Percentiles rank a stretch among this genome's conserved stretches.
phyloP scores from a whole-genome alignment of 345 rosid genomes.

The Eutrema heterophyllum region DNA sequence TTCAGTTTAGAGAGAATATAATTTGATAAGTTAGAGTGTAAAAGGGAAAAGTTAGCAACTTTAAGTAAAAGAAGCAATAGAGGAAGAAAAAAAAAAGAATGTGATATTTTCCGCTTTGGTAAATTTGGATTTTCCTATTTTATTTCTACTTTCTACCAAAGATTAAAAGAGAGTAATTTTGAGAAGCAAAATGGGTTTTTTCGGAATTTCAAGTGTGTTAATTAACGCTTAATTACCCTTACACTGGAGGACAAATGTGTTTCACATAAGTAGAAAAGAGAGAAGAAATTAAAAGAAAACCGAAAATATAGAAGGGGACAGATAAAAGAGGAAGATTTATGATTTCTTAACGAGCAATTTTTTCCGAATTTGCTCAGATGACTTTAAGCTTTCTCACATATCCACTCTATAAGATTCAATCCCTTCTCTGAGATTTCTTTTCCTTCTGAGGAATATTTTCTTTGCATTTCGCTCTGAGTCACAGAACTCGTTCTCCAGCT shows the following conservation, averaged over 20 bases:
- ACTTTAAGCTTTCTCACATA: slow-evolving; percentile 39
- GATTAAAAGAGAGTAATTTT: not conserved
- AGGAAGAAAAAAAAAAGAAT: too few relatives aligned
- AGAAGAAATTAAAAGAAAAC: slow-evolving; percentile 21
- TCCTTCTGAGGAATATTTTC: slow-evolving; percentile 1
- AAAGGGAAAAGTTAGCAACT: slow-evolving; percentile 12
- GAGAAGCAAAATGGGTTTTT: not conserved
- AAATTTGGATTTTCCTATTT: not conserved
- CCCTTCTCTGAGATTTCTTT: not conserved
- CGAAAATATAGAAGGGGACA: not conserved
- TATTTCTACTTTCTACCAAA: not conserved
- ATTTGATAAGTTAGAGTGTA: slow-evolving; percentile 13
- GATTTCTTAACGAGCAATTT: slow-evolving; percentile 34
- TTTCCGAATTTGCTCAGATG: slow-evolving; percentile 22
- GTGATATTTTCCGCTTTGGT: not conserved
- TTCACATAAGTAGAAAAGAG: slow-evolving; percentile 6
- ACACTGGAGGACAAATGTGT: not conserved
- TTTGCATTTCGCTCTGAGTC: slow-evolving; percentile 11
- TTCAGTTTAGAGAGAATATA: not conserved
- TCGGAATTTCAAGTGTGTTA: not conserved
- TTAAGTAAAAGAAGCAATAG: slow-evolving; percentile 20
- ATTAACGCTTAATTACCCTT: slow-evolving; percentile 5
- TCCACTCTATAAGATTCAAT: slow-evolving; percentile 12
- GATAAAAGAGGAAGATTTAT: slow-evolving; percentile 33
- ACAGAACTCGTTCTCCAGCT: slow-evolving; percentile 11